phyloP scores from a whole-genome alignment of 352 stramenopile species.

The Thraustochytrium sp. region DNA sequence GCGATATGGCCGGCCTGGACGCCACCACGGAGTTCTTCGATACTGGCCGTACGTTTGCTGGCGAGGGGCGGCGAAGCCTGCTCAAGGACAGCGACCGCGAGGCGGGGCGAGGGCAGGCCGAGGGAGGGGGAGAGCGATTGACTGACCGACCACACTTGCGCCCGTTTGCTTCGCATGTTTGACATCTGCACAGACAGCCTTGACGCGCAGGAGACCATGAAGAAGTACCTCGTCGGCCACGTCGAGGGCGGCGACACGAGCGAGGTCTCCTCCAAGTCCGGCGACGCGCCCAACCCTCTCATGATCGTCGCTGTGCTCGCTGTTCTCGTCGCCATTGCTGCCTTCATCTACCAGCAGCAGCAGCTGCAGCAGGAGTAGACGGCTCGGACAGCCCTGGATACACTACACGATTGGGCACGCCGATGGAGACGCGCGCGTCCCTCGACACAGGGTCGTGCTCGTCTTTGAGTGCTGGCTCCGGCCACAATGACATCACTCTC shows the following conservation, averaged over 20 bases:
- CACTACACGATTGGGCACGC: no score
- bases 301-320: conserved; percentile 18
- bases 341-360: background rate
- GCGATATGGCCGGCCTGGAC: conserved; percentile 80
- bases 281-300: background rate
- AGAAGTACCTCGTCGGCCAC: conserved; percentile 26
- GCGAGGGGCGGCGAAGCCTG: no score
- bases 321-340: background rate
- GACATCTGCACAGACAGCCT: background rate
- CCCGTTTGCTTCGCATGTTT: background rate
- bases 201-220: background rate
- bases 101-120: no score
- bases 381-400: no score
- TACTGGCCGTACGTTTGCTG: conserved; percentile 27
- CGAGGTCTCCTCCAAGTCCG: background rate
- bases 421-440: no score
- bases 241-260: conserved; percentile 8
- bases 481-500: no score
- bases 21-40: conserved; percentile 56
- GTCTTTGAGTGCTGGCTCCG: no score
- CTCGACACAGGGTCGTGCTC: no score
- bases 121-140: no score
- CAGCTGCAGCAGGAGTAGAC: no score
- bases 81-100: no score
- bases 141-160: no score